Conservation (phyloP, 148 eudicot genomes). For the Arbutus unedo region DNA sequence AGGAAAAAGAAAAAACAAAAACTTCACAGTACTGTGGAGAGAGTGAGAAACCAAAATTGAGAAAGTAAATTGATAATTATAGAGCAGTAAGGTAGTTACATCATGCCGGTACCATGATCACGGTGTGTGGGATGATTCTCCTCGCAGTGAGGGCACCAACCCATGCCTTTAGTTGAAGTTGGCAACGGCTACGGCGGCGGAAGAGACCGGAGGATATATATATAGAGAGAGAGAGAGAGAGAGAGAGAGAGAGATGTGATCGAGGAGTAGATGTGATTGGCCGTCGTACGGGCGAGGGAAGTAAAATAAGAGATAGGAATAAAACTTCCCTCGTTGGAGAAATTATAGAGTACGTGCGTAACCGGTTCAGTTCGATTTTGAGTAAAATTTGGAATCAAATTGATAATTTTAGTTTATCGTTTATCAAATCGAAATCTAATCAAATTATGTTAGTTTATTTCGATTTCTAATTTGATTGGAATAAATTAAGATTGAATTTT, state of each 20-base stretch:
- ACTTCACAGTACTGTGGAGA: background rate
- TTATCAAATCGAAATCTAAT: too few relatives aligned
- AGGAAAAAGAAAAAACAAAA: too few relatives aligned
- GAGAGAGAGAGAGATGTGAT: background rate
- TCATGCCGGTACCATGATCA: background rate
- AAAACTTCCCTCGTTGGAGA: too few relatives aligned
- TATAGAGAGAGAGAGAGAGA: background rate
- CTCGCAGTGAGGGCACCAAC: constrained; percentile 4
- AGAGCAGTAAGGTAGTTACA: constrained; percentile 1
- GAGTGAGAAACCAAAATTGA: background rate
- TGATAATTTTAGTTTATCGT: too few relatives aligned
- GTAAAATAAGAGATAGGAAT: too few relatives aligned
- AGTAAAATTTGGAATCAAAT: too few relatives aligned
- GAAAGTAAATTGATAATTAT: background rate
- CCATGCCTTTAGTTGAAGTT: background rate
- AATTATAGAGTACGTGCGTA: too few relatives aligned
- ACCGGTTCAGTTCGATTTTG: too few relatives aligned
- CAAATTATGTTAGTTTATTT: too few relatives aligned
- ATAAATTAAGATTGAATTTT: too few relatives aligned
- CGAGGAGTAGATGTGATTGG: too few relatives aligned
- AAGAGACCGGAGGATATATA: background rate
- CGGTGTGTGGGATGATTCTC: background rate
- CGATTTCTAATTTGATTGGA: too few relatives aligned
- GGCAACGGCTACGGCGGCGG: background rate
- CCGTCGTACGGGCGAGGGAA: background rate